Evolutionary conservation across 2,329 filamentous ascomycete genomes (phyloP), one percentile per base, ranked within the genome.

Genomic region (Graphilbum sp.): DNA sequence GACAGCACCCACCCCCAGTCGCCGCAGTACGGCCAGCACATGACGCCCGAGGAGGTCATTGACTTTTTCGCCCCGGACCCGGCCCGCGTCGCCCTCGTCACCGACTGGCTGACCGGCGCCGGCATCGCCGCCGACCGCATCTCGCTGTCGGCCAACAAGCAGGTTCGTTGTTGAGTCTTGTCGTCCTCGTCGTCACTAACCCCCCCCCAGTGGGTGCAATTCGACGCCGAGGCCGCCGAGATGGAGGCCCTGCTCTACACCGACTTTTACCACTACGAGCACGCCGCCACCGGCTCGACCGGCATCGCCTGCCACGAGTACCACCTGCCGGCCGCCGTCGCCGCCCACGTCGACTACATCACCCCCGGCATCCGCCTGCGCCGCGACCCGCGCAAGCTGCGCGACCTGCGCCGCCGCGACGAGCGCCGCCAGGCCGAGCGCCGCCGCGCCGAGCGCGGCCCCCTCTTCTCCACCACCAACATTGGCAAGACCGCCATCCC

Each of bases 301-400:
- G 38, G 36, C 31, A 37, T 40, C 35, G 36, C 38, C 23, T 33
- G 30, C n/a, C 20, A 37, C 21, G 45, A 43, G 32, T 51, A 50
- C 47, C 64, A 66, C 42, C 51, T 71, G 4, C 67, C 67, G 2
- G 53, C 55, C 19, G 49, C 61, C 32, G 42, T 72, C 15, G 55
- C 56, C 27, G 46, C 56, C n/a, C 64, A 70, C 40, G 56, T 72
- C 37, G 67, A 72, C 50, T 71, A 69, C 49, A 61, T 73, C 31
- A 71, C 63, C 2, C 68, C 68, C 0, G 67, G 66, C 8, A 59
- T 68, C 43, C 66, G 64, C 45, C 54, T 71, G 11, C 52, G 38
- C 23, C 21, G 21, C 11, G 21, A 24, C 11, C 21, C 21, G 6
- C 21, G 21, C 5, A 39, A 24, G 21, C 6, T 24, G 21, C 21